A percentile compares a stretch with the other conserved stretches of the same genome.
These are phyloP conservation scores for Boletus sensibilis DNA, from an alignment of 768 basidiomycete species.

Conservation along the genomic window DNA sequence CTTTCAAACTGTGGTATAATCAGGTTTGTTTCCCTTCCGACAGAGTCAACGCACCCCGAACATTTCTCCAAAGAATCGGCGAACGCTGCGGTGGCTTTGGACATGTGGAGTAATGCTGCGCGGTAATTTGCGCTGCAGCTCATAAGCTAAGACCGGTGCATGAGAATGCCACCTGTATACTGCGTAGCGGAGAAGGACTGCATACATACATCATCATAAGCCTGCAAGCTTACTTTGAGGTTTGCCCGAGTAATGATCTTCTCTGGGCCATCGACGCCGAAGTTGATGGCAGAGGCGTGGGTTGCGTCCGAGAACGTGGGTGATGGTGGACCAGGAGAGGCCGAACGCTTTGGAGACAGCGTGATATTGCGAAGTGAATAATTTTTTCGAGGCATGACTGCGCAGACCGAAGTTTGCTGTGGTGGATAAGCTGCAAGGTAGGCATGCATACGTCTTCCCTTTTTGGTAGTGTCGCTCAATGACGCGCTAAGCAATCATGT, in stretches of 20 bases:
- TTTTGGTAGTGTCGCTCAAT: constrained; percentile 14
- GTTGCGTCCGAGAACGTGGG: constrained; percentile 84
- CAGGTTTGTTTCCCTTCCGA: background rate
- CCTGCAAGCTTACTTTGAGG: constrained; percentile 72
- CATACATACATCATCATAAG: constrained; percentile 73
- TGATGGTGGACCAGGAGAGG: constrained; percentile 66
- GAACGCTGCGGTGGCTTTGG: constrained; percentile 78
- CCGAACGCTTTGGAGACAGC: constrained; percentile 44
- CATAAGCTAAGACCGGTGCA: constrained; percentile 58
- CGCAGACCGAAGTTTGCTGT: constrained; percentile 12
- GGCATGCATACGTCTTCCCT: constrained; percentile 7
- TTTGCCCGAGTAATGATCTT: constrained; percentile 82
- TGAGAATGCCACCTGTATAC: constrained; percentile 10
- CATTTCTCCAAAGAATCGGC: constrained; percentile 86
- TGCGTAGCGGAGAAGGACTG: background rate
- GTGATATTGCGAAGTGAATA: constrained; percentile 57
- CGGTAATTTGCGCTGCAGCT: constrained; percentile 76
- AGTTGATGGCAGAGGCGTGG: constrained; percentile 73
- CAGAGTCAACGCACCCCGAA: constrained; percentile 58
- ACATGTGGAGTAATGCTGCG: constrained; percentile 74
- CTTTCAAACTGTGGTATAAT: constrained; percentile 56
- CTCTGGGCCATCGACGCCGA: constrained; percentile 69
- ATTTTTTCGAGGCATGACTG: constrained; percentile 48
- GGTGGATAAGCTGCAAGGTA: constrained; percentile 14
- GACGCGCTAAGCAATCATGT: background rate